Evolutionary conservation across 2,329 filamentous ascomycete species (phyloP), one percentile per base, ranked within the genome.

Genomic region (Talaromyces sp.): DNA sequence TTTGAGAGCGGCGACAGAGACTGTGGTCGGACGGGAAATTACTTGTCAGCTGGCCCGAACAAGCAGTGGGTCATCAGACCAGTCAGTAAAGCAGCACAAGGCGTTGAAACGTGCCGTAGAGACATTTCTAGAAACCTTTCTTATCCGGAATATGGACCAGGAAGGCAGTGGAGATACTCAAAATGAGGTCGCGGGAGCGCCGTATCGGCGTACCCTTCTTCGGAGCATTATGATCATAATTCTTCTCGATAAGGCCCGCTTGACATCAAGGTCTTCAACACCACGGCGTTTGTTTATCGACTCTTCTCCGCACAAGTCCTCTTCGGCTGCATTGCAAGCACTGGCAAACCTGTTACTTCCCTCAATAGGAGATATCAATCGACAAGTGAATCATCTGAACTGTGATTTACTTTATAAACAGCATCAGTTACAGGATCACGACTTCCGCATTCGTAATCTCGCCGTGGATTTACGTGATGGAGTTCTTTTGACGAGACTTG

Each of bases 391-490:
- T 22, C 81, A 85, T 64, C 70, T 86, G 21, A 79, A 79, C 58
- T 87, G 84, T 67, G 75, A 75, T n/a, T 70, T 86, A 21, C 66
- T 67, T 3, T 78, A 83, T 64, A 69, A 76, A 7, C 84, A 87
- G 65, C 77, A 81, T 60, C 77, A 79, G 2, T 73, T 86, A 5
- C 77, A 84, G 61, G 84, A 87, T 68, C 83, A 82, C 62, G 71
- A 75, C 1, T 87, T 84, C 65, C 70, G 71, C 39, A 79, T 87
- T 56, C 72, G 75, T 8, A 87, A 87, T 63, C 74, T 88, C 22
- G 84, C 84, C 1, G 77, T 84, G 8, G 84, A 87, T 64, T 73
- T 87, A 21, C 78, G 84, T 35, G 81, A 87, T 65, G 84, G 85
- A 1, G 76, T 87, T 8, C 72, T 81, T 45, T 68, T 87, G n/a